Evolutionary conservation across 805 yeast genomes (phyloP).

Genomic region (Yamadazyma kitorensis): DNA sequence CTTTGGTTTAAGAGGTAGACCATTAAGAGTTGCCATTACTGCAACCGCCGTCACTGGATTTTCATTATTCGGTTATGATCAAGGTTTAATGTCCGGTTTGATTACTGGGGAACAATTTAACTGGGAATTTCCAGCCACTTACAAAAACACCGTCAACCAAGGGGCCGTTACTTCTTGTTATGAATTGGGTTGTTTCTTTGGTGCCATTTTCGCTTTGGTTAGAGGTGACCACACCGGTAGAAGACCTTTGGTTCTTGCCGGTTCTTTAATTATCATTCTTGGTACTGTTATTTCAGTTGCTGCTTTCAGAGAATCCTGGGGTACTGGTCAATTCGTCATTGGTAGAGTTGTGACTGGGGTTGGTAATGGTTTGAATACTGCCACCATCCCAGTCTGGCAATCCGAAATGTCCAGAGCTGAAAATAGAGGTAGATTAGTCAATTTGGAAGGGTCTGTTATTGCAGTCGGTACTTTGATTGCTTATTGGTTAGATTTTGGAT

Average conservation of each 20-base stretch:
- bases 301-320: slow-evolving; percentile 41
- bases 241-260: slow-evolving; percentile 37
- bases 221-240: slow-evolving; percentile 42
- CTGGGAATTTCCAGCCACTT: slow-evolving; percentile 38
- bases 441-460: slow-evolving; percentile 49
- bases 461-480: slow-evolving; percentile 73
- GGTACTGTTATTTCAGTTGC: slow-evolving; percentile 41
- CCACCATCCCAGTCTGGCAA: slow-evolving; percentile 47
- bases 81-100: slow-evolving; percentile 45
- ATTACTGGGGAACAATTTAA: slow-evolving; percentile 38
- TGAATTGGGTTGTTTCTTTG: slow-evolving; percentile 56
- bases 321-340: slow-evolving; percentile 68
- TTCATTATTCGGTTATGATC: slow-evolving; percentile 35
- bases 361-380: slow-evolving; percentile 42
- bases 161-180: slow-evolving; percentile 72
- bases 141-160: slow-evolving; percentile 42
- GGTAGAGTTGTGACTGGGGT: slow-evolving; percentile 50
- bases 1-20: slow-evolving; percentile 54
- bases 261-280: slow-evolving; percentile 36
- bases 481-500: slow-evolving; percentile 60
- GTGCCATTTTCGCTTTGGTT: slow-evolving; percentile 40
- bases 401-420: slow-evolving; percentile 45
- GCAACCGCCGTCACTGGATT: slow-evolving; percentile 28
- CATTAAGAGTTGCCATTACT: slow-evolving; percentile 31
- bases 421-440: slow-evolving; percentile 39